These are phyloP conservation scores for Coemansia sp. DNA, from an alignment of 192 early-diverging fungal genomes.

Conservation along the genomic window DNA sequence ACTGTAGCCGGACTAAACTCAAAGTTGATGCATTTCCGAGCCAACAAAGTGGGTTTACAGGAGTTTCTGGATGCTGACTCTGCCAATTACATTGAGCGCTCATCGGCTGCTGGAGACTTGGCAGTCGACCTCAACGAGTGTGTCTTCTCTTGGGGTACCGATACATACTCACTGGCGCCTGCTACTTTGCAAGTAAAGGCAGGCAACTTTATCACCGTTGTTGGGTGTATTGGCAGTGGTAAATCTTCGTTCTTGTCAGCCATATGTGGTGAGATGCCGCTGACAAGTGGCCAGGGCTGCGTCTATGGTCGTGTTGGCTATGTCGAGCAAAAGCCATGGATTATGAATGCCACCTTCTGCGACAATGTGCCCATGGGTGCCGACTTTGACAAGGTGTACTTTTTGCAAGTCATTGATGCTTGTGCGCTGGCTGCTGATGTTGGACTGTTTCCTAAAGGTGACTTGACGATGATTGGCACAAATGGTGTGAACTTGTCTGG, in stretches of 20 bases:
- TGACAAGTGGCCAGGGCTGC: slow-evolving; percentile 65
- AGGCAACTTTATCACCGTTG: slow-evolving; percentile 73
- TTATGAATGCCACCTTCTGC: slow-evolving; percentile 47
- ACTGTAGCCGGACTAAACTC: background rate
- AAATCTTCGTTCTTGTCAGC: slow-evolving; percentile 67
- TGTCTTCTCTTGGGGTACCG: slow-evolving; percentile 30
- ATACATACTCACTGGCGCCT: slow-evolving; percentile 60
- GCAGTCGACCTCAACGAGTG: slow-evolving; percentile 24
- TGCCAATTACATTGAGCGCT: background rate
- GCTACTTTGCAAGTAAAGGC: slow-evolving; percentile 61
- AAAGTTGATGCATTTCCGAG: background rate
- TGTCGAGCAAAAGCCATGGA: slow-evolving; percentile 46
- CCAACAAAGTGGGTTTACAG: slow-evolving; percentile 8
- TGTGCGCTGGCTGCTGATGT: slow-evolving; percentile 39
- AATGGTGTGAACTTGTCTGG: slow-evolving; percentile 63
- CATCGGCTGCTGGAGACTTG: background rate
- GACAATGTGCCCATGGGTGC: slow-evolving; percentile 25
- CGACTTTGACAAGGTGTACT: slow-evolving; percentile 32
- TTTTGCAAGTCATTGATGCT: slow-evolving; percentile 22
- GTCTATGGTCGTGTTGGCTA: slow-evolving; percentile 63
- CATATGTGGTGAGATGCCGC: slow-evolving; percentile 85
- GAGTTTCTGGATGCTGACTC: background rate
- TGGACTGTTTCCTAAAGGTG: slow-evolving; percentile 22
- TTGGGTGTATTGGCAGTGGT: slow-evolving; percentile 83
- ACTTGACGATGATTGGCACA: slow-evolving; percentile 60